These are phyloP conservation scores for Metschnikowia corniflorae DNA, from an alignment of 805 yeast species.

Conservation along the genomic window DNA sequence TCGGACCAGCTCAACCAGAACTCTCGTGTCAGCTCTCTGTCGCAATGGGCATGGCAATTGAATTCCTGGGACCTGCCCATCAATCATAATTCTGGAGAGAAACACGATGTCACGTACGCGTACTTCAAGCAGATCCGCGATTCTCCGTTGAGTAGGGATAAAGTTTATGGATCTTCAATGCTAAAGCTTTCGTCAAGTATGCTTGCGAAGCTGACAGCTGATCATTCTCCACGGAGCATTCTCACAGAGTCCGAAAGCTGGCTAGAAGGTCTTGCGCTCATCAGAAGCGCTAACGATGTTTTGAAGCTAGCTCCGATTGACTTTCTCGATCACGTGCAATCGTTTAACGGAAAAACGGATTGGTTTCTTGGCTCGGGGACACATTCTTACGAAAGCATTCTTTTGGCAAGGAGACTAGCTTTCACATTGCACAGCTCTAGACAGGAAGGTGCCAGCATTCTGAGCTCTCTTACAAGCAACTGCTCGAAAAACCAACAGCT, in stretches of 20 bases:
- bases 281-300: constrained; percentile 5
- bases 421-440: constrained; percentile 21
- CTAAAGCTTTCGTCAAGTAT: constrained; percentile 16
- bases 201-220: background rate
- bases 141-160: constrained; percentile 16
- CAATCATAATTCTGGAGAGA: constrained; percentile 32
- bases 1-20: constrained; percentile 43
- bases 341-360: constrained; percentile 4
- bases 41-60: constrained; percentile 72
- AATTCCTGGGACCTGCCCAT: constrained; percentile 72
- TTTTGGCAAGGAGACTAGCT: constrained; percentile 40
- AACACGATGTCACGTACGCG: constrained; percentile 49
- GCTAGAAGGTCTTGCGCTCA: constrained; percentile 10
- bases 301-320: constrained; percentile 6
- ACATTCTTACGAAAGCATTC: constrained; percentile 21
- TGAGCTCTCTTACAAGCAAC: background rate
- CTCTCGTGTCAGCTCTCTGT: constrained; percentile 15
- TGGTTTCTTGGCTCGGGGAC: constrained; percentile 13
- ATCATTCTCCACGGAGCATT: background rate
- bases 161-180: constrained; percentile 20
- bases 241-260: constrained; percentile 2
- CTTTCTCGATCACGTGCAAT: constrained; percentile 9
- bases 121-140: constrained; percentile 48
- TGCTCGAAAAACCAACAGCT: background rate
- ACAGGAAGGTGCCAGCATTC: background rate